phyloP scores from a whole-genome alignment of 495 filamentous ascomycete genomes.

The Penicillium desertorum region DNA sequence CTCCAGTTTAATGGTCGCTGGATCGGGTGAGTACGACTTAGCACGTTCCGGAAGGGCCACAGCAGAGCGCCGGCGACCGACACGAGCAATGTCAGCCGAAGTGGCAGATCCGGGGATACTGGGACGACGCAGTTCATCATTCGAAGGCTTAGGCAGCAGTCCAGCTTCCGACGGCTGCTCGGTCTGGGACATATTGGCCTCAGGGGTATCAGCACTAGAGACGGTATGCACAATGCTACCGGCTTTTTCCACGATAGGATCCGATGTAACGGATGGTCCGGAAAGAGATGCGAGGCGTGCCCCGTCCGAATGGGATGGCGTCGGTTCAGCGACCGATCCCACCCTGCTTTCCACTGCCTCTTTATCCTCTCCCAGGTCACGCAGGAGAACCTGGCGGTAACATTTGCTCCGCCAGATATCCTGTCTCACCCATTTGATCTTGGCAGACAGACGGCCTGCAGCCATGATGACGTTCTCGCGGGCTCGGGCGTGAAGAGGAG shows the following conservation, averaged over 20 bases:
- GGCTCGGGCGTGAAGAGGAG: constrained; percentile 82
- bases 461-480: constrained; percentile 81
- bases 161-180: constrained; percentile 16
- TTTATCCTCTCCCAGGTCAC: constrained; percentile 80
- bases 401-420: constrained; percentile 92
- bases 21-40: constrained; percentile 30
- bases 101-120: constrained; percentile 39
- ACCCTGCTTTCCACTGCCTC: constrained; percentile 18
- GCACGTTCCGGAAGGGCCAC: constrained; percentile 31
- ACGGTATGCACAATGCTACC: constrained; percentile 23
- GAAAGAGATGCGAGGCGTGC: constrained; percentile 23
- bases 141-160: constrained; percentile 24
- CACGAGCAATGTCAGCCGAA: constrained; percentile 30
- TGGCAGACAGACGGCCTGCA: constrained; percentile 81
- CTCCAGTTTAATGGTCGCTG: constrained; percentile 26
- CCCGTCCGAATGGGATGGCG: constrained; percentile 11
- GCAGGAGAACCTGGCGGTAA: constrained; percentile 79
- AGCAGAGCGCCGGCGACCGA: constrained; percentile 35
- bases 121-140: constrained; percentile 35
- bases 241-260: constrained; percentile 17
- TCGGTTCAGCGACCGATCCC: constrained; percentile 21
- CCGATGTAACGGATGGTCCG: constrained; percentile 24
- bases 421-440: constrained; percentile 87
- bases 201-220: constrained; percentile 24
- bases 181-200: constrained; percentile 4